Evolutionary conservation across 148 eudicot genomes (phyloP).

Genomic region (Rhododendron vialii): DNA sequence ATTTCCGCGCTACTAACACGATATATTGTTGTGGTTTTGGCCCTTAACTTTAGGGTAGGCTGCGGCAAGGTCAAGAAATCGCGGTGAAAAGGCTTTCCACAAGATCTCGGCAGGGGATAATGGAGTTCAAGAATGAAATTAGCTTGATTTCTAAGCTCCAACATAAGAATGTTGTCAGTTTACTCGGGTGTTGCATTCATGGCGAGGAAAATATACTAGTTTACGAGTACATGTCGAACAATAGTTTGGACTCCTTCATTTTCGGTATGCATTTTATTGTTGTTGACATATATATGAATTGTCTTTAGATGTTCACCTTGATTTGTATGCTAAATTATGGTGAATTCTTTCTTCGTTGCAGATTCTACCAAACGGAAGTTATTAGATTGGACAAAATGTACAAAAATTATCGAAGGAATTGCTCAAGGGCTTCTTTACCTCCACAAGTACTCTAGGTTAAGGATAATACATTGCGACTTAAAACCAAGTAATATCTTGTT

Average conservation of each 20-base stretch:
- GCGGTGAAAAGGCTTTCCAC: neutral
- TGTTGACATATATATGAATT: neutral
- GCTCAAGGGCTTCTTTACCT: slow-evolving; percentile 9
- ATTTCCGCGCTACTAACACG: neutral
- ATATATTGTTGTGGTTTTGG: neutral
- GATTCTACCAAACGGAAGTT: neutral
- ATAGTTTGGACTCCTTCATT: slow-evolving; percentile 1
- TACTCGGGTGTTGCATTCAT: neutral
- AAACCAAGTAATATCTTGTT: slow-evolving; percentile 5
- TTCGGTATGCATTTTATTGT: neutral
- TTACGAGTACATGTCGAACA: neutral
- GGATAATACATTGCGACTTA: neutral
- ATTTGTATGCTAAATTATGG: neutral
- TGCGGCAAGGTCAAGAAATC: neutral
- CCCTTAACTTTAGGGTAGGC: neutral
- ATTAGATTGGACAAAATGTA: neutral
- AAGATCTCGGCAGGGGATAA: neutral
- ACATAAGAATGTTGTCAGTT: neutral
- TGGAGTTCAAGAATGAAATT: slow-evolving; percentile 4
- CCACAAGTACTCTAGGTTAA: neutral
- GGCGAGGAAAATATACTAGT: slow-evolving; percentile 1
- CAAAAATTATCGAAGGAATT: neutral
- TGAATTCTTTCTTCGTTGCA: neutral
- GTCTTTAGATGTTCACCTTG: neutral
- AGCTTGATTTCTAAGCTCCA: neutral